phyloP scores from a whole-genome alignment of 768 basidiomycete genomes.

The Filobasidium wieringae region DNA sequence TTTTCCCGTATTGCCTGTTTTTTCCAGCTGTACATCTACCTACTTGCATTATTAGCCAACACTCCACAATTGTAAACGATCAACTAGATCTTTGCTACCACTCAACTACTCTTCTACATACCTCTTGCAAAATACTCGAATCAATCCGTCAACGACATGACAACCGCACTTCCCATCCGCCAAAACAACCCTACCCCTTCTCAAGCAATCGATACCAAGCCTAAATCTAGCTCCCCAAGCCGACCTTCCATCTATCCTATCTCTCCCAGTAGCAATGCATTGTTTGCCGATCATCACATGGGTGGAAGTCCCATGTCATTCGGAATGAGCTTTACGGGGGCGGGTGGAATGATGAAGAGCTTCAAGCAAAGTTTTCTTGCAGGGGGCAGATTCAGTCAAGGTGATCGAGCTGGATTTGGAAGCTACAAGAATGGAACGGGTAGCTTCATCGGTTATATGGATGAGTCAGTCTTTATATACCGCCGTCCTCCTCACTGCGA shows the following conservation, averaged over 20 bases:
- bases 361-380: background rate
- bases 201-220: background rate
- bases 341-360: conserved; percentile 5
- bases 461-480: conserved; percentile 2
- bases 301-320: conserved; percentile 13
- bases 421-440: conserved; percentile 7
- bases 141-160: no score
- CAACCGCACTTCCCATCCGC: background rate
- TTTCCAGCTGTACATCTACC: no score
- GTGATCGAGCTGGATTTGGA: conserved; percentile 4
- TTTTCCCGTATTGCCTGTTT: no score
- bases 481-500: background rate
- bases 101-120: no score
- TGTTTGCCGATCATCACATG: background rate
- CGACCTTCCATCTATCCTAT: conserved; percentile 11
- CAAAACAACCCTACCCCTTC: background rate
- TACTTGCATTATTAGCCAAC: no score
- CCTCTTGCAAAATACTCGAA: no score
- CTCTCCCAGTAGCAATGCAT: background rate
- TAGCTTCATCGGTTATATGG: conserved; percentile 9
- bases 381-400: background rate
- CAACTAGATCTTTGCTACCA: no score
- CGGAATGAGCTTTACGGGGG: conserved; percentile 14
- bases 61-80: no score
- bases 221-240: background rate